phyloP scores from a whole-genome alignment of 2,329 filamentous ascomycete species.

The Exophiala lecanii-corni region DNA sequence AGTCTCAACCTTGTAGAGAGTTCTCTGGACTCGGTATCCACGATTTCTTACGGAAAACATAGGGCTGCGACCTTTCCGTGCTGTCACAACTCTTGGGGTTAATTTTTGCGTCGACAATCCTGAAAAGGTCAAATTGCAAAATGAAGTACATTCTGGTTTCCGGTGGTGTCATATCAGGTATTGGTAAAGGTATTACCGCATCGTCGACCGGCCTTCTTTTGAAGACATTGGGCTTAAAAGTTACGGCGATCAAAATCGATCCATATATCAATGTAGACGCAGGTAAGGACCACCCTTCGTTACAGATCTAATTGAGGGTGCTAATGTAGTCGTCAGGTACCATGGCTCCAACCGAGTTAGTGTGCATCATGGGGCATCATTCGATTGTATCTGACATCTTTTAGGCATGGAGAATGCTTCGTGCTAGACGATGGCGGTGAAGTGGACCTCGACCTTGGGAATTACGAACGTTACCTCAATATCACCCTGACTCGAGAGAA shows the following conservation, averaged over 20 bases:
- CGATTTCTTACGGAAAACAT: too few species aligned
- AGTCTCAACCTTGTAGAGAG: too few species aligned
- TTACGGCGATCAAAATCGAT: constrained; percentile 65
- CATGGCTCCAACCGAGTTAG: constrained; percentile 62
- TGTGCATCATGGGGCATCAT: constrained; percentile 3
- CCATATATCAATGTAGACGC: constrained; percentile 73
- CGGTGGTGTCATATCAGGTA: constrained; percentile 56
- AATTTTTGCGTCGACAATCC: too few species aligned
- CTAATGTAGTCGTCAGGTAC: constrained; percentile 41
- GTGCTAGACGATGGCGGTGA: constrained; percentile 80
- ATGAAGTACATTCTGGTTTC: constrained; percentile 83
- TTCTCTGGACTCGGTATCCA: too few species aligned
- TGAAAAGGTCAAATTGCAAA: too few species aligned
- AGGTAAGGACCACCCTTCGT: neutral
- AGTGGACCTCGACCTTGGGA: constrained; percentile 69
- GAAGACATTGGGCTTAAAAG: constrained; percentile 74
- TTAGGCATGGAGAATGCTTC: constrained; percentile 80
- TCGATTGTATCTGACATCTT: constrained; percentile 10
- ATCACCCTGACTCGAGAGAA: constrained; percentile 78
- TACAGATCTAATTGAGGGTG: too few species aligned
- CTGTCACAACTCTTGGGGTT: too few species aligned
- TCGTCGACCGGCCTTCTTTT: constrained; percentile 69
- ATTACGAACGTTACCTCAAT: constrained; percentile 76
- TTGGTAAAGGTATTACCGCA: constrained; percentile 63
- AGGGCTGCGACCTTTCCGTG: too few species aligned